Evolutionary conservation across 148 eudicot species (phyloP).

Genomic region (Rhododendron ovatum): DNA sequence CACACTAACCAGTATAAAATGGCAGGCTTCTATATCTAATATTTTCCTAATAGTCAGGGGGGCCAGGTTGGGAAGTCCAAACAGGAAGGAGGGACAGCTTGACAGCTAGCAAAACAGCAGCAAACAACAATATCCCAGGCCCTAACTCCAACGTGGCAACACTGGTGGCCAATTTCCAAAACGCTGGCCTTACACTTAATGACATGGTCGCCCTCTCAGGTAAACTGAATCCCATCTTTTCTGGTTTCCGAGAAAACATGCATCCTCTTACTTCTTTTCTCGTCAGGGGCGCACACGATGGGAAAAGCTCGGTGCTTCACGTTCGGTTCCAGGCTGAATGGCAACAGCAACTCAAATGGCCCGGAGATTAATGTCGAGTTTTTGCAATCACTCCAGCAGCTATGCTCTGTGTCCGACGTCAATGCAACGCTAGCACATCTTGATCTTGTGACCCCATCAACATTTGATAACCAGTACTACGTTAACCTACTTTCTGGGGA

Average conservation of each 20-base stretch:
- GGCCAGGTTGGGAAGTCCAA: conserved; percentile 71
- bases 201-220: conserved; percentile 90
- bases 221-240: neutral
- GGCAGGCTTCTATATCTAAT: neutral
- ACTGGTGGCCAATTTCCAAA: conserved; percentile 46
- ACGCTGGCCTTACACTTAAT: conserved; percentile 48
- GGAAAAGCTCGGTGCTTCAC: conserved; percentile 85
- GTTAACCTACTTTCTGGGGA: conserved; percentile 68
- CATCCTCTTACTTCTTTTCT: neutral
- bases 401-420: conserved; percentile 34
- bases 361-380: conserved; percentile 34
- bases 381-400: conserved; percentile 54
- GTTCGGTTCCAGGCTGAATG: conserved; percentile 55
- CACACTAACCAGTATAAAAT: neutral
- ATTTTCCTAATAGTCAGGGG: conserved; percentile 47
- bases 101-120: conserved; percentile 65
- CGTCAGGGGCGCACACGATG: conserved; percentile 75
- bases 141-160: conserved; percentile 62
- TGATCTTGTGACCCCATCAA: conserved; percentile 57
- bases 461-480: conserved; percentile 76
- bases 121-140: conserved; percentile 64
- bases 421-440: conserved; percentile 52
- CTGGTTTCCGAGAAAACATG: neutral
- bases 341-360: conserved; percentile 24
- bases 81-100: conserved; percentile 65